phyloP scores from a whole-genome alignment of 1,284 basidiomycete genomes.

The Tremellales sp. region DNA sequence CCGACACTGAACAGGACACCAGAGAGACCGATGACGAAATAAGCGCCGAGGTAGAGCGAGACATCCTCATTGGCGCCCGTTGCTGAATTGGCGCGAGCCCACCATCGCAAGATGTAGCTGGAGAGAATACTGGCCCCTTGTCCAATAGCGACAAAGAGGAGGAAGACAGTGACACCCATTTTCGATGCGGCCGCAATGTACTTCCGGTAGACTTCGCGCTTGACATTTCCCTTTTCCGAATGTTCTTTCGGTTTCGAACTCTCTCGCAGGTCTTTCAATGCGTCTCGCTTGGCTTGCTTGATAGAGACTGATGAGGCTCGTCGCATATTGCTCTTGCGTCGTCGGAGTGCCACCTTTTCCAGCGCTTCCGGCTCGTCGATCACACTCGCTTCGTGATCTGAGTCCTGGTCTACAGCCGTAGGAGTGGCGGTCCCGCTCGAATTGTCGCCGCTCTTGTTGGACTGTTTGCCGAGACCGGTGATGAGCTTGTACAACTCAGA shows the following conservation, averaged over 20 bases:
- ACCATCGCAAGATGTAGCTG: constrained; percentile 69
- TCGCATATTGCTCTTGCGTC: constrained; percentile 38
- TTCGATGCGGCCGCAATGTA: constrained; percentile 78
- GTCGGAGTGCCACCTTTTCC: constrained; percentile 27
- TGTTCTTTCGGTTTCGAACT: constrained; percentile 63
- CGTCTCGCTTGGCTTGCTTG: constrained; percentile 44
- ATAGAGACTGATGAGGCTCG: constrained; percentile 45
- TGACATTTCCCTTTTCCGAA: constrained; percentile 76
- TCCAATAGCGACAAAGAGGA: constrained; percentile 56
- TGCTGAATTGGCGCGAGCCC: constrained; percentile 70
- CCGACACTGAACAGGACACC: constrained; percentile 56
- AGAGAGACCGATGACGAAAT: constrained; percentile 53
- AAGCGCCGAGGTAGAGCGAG: constrained; percentile 34
- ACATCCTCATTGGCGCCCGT: constrained; percentile 58
- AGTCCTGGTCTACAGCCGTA: constrained; percentile 34
- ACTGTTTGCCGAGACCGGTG: constrained; percentile 52
- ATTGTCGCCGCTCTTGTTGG: constrained; percentile 33
- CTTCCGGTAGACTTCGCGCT: constrained; percentile 66
- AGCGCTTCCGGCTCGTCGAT: constrained; percentile 30
- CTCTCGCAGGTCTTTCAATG: constrained; percentile 47
- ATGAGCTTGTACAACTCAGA: constrained; percentile 77
- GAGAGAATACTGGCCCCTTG: constrained; percentile 53
- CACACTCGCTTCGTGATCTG: constrained; percentile 28
- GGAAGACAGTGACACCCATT: constrained; percentile 64
- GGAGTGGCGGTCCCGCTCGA: constrained; percentile 53